Evolutionary conservation across 306 rosid species (phyloP), one percentile per base, ranked within the genome.

Genomic region (Arachis hypogaea): DNA sequence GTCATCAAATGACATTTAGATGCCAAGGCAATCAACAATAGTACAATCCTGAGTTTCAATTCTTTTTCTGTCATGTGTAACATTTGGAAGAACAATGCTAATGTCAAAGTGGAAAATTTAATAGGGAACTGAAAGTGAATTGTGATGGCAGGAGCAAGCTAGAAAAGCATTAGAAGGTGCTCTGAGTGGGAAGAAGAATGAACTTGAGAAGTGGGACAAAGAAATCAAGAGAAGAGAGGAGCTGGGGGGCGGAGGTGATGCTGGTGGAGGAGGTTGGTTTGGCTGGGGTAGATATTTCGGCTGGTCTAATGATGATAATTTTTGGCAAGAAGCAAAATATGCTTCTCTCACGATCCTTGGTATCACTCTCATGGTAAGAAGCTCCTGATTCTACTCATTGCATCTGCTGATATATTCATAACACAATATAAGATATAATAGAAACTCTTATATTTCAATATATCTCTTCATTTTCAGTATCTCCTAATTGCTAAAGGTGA

Each of bases 191-290:
- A 94, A 92, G 93, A 94, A 88, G 79, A 81, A 60, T 83, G 99
- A 94, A 79, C 87, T 85, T 76, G 89, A 86, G 73, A 92, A 88
- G 82, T 94, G 99, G 99, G 80, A 84, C 83, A 88, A 85, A 73
- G 96, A 94, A 78, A 91, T 94, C n/a, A 94, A 88, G 85, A 84
- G 67, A 76, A 87, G 96, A 77, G 97, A 92, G 85, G 97, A 94
- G 78, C 68, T 59, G 11, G 90, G 96, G 46, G 96, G 96, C n/a
- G 93, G 96, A 4, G 87, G 89, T 40, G 78, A 71, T 14, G 29
- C 80, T n/a, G 97, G 99, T 61, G 96, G 97, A 63, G 91, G 98
- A 69, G 97, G 99, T 66, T 88, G 99, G 99, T 88, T 92, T 61
- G 97, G 98, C 6, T 86, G 88, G 83, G 96, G 97, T 51, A 14